Evolutionary conservation across 2,329 filamentous ascomycete genomes (phyloP).

Genomic region (Aureobasidium zeae): DNA sequence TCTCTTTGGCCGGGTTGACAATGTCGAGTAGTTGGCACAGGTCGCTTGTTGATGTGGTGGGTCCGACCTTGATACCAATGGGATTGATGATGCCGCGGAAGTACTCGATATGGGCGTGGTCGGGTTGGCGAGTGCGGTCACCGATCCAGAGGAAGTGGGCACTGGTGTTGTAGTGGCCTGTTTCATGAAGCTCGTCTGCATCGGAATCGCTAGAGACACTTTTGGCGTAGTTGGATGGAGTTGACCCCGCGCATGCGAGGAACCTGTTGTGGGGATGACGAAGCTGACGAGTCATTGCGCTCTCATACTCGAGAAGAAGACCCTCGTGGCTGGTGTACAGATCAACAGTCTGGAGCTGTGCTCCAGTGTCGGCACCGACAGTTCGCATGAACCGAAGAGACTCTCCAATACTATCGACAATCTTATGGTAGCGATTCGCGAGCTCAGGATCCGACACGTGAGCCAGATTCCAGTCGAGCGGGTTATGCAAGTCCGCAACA

Average conservation of each 20-base stretch:
- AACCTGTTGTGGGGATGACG: conserved; percentile 49
- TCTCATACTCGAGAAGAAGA: conserved; percentile 87
- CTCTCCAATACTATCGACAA: conserved; percentile 79
- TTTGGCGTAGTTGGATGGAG: conserved; percentile 16
- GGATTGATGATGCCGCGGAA: conserved; percentile 95
- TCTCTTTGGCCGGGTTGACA: conserved; percentile 71
- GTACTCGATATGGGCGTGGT: conserved; percentile 92
- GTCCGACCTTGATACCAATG: conserved; percentile 92
- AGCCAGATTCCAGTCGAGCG: conserved; percentile 88
- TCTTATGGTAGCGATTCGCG: conserved; percentile 75
- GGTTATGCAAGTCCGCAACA: conserved; percentile 86
- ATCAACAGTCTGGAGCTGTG: conserved; percentile 82
- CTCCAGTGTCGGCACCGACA: conserved; percentile 77
- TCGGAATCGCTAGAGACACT: conserved; percentile 17
- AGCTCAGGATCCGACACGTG: conserved; percentile 78
- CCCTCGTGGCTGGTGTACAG: conserved; percentile 95
- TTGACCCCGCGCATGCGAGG: conserved; percentile 18
- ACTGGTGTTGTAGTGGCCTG: conserved; percentile 84
- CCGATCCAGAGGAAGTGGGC: conserved; percentile 98
- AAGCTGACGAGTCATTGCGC: conserved; percentile 69
- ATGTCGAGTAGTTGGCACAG: conserved; percentile 70
- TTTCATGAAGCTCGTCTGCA: conserved; percentile 28
- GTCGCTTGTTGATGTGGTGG: conserved; percentile 67
- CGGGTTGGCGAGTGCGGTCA: conserved; percentile 86
- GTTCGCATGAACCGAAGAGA: conserved; percentile 90